phyloP scores from a whole-genome alignment of 208 protist genomes.

The Trypanosoma brucei region DNA sequence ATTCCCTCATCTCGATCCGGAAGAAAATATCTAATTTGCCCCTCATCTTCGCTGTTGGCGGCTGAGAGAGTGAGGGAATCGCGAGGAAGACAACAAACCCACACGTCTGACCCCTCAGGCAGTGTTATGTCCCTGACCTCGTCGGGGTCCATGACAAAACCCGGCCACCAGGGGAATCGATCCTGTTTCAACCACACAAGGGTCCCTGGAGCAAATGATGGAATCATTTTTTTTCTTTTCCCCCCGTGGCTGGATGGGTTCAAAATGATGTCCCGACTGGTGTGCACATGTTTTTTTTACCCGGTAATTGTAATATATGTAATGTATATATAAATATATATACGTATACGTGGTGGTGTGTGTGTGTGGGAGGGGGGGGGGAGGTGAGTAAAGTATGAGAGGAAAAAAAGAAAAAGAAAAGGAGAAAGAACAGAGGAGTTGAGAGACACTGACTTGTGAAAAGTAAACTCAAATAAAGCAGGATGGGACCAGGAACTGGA shows the following conservation, averaged over 20 bases:
- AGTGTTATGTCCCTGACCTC: constrained; percentile 21
- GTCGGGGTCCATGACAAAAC: constrained; percentile 49
- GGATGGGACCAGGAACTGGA: no score
- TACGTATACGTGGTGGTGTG: no score
- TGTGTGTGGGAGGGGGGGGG: no score
- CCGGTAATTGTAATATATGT: not conserved
- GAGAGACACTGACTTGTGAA: no score
- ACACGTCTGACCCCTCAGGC: constrained; percentile 43
- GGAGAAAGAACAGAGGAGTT: no score
- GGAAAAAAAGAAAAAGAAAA: no score
- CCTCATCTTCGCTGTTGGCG: constrained; percentile 29
- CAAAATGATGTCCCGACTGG: not conserved
- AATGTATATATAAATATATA: no score
- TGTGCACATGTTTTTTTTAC: not conserved
- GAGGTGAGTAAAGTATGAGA: no score
- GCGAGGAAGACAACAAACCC: constrained; percentile 62
- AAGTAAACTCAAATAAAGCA: no score
- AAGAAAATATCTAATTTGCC: constrained; percentile 35
- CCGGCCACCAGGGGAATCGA: constrained; percentile 84
- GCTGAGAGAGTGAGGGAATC: constrained; percentile 45
- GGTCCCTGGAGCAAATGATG: constrained; percentile 28
- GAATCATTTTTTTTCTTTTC: not conserved
- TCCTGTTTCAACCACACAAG: constrained; percentile 80
- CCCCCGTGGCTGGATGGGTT: not conserved
- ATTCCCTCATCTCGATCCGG: constrained; percentile 31